These are phyloP conservation scores for Trichophyton schoenleinii DNA, from an alignment of 2,329 filamentous ascomycete genomes.

Conservation along the genomic window DNA sequence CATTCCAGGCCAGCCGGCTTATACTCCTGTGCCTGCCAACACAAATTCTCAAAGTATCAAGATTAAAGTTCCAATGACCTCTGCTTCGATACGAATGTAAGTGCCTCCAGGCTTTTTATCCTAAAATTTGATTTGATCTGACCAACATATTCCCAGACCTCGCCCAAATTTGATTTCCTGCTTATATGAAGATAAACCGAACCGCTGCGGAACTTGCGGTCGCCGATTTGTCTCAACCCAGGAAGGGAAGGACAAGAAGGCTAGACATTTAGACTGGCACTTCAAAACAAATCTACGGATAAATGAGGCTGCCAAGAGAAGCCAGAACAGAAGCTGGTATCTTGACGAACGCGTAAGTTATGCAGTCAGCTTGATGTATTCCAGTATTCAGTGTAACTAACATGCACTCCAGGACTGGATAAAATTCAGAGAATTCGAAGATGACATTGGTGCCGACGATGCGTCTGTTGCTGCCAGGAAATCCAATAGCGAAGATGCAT, in stretches of 20 bases:
- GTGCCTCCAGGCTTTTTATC: constrained; percentile 20
- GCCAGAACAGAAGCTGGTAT: constrained; percentile 89
- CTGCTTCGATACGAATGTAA: constrained; percentile 61
- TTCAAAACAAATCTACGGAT: constrained; percentile 87
- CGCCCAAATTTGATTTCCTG: constrained; percentile 60
- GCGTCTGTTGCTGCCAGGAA: constrained; percentile 29
- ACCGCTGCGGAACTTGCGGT: constrained; percentile 84
- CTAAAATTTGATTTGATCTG: background rate
- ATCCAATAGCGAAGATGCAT: constrained; percentile 27
- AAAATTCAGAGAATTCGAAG: constrained; percentile 65
- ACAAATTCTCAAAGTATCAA: constrained; percentile 19
- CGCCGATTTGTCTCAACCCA: constrained; percentile 68
- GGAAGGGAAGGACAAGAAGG: constrained; percentile 73
- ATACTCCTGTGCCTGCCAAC: constrained; percentile 27
- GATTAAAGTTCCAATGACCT: constrained; percentile 43
- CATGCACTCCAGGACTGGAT: constrained; percentile 62
- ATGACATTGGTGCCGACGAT: constrained; percentile 41
- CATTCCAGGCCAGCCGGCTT: constrained; percentile 26
- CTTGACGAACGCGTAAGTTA: constrained; percentile 66
- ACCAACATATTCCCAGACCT: constrained; percentile 39
- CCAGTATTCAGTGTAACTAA: background rate
- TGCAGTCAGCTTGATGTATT: background rate
- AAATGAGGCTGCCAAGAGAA: constrained; percentile 70
- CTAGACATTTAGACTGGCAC: constrained; percentile 93
- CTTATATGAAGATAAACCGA: constrained; percentile 70